Base-by-base conservation (phyloP, 2,329 filamentous ascomycete species). In the Colletotrichum phormii region DNA sequence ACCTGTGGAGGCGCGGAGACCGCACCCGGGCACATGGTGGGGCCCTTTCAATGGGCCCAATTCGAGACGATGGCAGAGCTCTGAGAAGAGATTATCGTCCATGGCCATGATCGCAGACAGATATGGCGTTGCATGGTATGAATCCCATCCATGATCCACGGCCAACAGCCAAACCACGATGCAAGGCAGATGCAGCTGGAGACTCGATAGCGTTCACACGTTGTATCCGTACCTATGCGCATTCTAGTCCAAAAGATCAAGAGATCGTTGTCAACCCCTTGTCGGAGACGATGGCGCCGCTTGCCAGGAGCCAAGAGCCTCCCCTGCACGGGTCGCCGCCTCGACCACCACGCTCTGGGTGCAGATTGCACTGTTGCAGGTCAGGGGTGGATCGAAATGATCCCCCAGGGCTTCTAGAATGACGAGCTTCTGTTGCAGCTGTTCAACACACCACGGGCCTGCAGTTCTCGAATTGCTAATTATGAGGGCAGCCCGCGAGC, bases 321-420 rank as follows among this genome's bases (percentile, higher is more conserved):
- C 33, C 33, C 63, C 58, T 33, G 53, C 24, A 63, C 53, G 59
- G 51, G 53, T 68, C 53, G 22, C 51, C 58, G 37, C 22, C 33
- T 57, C 33, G 57, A 51, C 70, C 59, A 64, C 66, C 24, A 57
- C 49, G n/a, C 33, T 59, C 33, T 46, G 60, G 33, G 22, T 65
- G 60, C 60, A 73, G 37, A 59, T 59, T 60, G 42, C 71, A 22
- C 22, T 46, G 29, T 60, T 64, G 66, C 60, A 72, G 64, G 60
- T 35, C 62, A 62, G 67, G 62, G 67, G 62, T 37, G 11, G 15
- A n/a, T 71, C 15, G 51, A 54, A 60, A 73, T 54, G 35, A 54
- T 63, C 18, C 15, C 67, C 62, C 8, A 51, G 24, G 71, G 67
- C 71, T 73, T 73, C 71, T 72, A 73, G 71, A 73, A 73, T 58